Evolutionary conservation across 179 eudicot genomes (phyloP).

Genomic region (Spergularia azorica): DNA sequence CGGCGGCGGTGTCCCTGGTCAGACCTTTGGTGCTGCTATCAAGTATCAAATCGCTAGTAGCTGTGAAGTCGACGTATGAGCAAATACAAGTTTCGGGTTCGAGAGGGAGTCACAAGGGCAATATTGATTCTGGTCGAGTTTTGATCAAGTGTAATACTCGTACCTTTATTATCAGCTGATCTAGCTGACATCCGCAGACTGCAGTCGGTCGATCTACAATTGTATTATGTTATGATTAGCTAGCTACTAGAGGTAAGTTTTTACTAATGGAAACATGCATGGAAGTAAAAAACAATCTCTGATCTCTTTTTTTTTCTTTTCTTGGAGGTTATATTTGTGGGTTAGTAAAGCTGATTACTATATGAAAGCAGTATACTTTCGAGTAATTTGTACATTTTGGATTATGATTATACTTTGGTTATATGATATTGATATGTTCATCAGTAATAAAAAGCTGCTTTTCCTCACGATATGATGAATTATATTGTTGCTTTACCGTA

Average conservation of each 20-base stretch:
- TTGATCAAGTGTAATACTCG: no score
- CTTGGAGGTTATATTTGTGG: not conserved
- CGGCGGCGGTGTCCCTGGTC: slow-evolving; percentile 30
- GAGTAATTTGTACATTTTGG: slow-evolving; percentile 15
- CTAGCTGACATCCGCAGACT: not conserved
- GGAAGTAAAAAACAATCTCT: no score
- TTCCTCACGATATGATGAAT: not conserved
- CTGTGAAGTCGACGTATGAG: slow-evolving; percentile 68
- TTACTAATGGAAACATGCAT: not conserved
- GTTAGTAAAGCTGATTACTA: not conserved
- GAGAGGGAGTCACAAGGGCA: not conserved
- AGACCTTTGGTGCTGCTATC: slow-evolving; percentile 42
- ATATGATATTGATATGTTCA: not conserved
- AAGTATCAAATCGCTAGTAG: slow-evolving; percentile 56
- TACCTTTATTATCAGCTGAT: not conserved
- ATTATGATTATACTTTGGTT: not conserved
- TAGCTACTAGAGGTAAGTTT: not conserved
- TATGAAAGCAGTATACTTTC: slow-evolving; percentile 5
- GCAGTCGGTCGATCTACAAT: not conserved
- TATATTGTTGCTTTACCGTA: slow-evolving; percentile 1
- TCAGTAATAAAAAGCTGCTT: not conserved
- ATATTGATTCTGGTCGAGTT: not conserved
- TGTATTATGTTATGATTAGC: not conserved
- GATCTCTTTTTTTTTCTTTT: not conserved
- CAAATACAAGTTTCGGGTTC: slow-evolving; percentile 42